These are phyloP conservation scores for Starmerella lactis-condensi DNA, from an alignment of 805 yeast species.

Conservation along the genomic window DNA sequence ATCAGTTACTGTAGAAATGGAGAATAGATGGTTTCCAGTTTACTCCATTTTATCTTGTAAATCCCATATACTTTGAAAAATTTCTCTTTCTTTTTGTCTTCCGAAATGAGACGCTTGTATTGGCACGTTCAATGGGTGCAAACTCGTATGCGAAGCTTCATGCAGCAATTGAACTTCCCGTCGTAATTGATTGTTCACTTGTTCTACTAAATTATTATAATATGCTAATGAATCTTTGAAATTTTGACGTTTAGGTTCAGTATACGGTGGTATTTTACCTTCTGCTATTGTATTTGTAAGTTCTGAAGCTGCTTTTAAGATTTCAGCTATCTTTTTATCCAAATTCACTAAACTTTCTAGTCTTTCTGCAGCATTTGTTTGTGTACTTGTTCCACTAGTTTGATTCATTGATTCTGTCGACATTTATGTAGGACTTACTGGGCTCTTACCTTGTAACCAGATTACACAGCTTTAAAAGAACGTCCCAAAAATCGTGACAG, in stretches of 20 bases:
- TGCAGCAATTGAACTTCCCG: conserved; percentile 50
- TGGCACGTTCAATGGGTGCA: conserved; percentile 50
- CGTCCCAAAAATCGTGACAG: no score
- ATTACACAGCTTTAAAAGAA: no score
- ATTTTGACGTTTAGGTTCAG: conserved; percentile 21
- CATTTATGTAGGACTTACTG: no score
- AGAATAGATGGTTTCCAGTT: not conserved
- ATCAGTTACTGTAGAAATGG: no score
- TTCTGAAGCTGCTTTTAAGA: conserved; percentile 18
- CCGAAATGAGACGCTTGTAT: conserved; percentile 57
- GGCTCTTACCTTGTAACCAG: no score
- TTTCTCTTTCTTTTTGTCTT: conserved; percentile 32
- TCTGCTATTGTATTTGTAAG: conserved; percentile 17
- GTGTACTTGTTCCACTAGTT: not conserved
- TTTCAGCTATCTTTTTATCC: conserved; percentile 15
- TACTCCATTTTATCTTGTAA: not conserved
- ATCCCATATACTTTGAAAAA: conserved; percentile 12
- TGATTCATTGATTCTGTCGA: no score
- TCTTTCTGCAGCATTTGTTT: conserved; percentile 15
- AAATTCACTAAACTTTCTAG: conserved; percentile 18
- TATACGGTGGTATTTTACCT: conserved; percentile 16
- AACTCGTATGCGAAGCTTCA: conserved; percentile 28
- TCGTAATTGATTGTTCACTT: conserved; percentile 40
- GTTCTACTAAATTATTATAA: conserved; percentile 39
- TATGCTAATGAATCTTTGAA: conserved; percentile 30